Base-by-base conservation (phyloP, 768 basidiomycete species). In the Fomitopsis pulvina region DNA sequence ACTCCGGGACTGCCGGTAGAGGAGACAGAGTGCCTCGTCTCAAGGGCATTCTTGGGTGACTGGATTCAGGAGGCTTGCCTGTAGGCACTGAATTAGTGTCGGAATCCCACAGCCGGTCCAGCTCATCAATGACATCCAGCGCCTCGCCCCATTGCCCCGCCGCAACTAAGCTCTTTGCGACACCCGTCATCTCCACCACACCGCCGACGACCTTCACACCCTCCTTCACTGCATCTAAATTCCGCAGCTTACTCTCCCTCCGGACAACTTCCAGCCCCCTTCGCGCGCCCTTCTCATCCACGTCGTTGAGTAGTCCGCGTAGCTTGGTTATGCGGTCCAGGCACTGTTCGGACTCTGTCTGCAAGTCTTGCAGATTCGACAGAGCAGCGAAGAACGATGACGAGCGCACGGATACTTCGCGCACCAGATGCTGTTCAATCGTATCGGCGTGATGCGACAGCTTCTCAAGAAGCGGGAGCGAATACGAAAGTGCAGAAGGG, bases 371-470 rank as follows among this genome's bases (percentile, higher is more conserved):
- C 7, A 99, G 74, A 65, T 99, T 99, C 6, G 92, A 80, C 30
- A 99, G 79, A 6, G 96, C 96, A 4, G 94, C 86, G 60, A 98
- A 99, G 77, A 99, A 99, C 1, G 92, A 92, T 0, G 89, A 79
- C 0, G 93, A 91, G 12, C 95, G 86, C 9, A 87, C 71, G 8
- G 87, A 87, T 40, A 99, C 94, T 67, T 98, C 96, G 52, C 83
- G 83, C 3, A 94, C 80, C 49, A 99, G 86, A 66, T 99, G 95
- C 52, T 92, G 83, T 63, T 99, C 96, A 54, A 98, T 80, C 0
- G 87, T 87, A 63, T 97, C 96, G 2, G 94, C 85, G 60, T 95
- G 86, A 49, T 91, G 85, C 9, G 92, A 93, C 54, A 97, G 81
- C 59, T 83, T 86, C 63, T 97, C 94, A 9, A 95, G 83, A 3